A percentile compares a stretch with the other conserved stretches of the same genome.
phyloP scores from a whole-genome alignment of 78 protist genomes.

The Protostelium mycophagum region DNA sequence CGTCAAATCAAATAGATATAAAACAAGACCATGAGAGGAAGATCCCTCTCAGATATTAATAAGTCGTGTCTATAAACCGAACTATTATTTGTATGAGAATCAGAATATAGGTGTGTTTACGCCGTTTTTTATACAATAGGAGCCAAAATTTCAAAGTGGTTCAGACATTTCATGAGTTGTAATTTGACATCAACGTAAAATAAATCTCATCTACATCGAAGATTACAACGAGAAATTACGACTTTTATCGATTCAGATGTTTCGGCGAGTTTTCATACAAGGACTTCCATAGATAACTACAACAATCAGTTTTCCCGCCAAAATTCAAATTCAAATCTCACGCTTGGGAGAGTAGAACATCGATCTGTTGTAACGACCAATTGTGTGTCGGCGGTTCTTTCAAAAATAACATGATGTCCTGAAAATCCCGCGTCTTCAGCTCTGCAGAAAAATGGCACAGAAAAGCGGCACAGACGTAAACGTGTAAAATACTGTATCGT shows the following conservation, averaged over 20 bases:
- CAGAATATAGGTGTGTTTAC: no score
- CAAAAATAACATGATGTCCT: constrained; percentile 66
- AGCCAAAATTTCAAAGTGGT: neutral
- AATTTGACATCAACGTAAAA: neutral
- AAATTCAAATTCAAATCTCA: no score
- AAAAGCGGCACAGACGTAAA: constrained; percentile 95
- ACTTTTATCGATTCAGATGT: neutral
- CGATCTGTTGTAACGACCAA: constrained; percentile 82
- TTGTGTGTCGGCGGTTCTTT: constrained; percentile 84
- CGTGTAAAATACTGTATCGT: constrained; percentile 71
- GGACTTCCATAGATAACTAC: neutral
- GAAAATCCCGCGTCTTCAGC: constrained; percentile 68
- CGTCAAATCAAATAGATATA: no score
- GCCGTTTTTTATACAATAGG: no score
- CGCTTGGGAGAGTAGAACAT: constrained; percentile 48
- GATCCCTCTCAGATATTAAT: no score
- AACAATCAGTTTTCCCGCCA: no score
- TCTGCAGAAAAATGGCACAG: constrained; percentile 59
- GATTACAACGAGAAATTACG: neutral
- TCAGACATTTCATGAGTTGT: neutral
- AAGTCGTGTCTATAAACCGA: no score
- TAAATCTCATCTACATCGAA: neutral
- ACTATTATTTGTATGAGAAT: no score
- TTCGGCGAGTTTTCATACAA: neutral
- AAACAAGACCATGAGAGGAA: no score